A percentile compares a stretch with the other conserved stretches of the same genome.
These are phyloP conservation scores for Cryptococcus hybrid DNA, from an alignment of 1,284 basidiomycete genomes.

Conservation along the genomic window DNA sequence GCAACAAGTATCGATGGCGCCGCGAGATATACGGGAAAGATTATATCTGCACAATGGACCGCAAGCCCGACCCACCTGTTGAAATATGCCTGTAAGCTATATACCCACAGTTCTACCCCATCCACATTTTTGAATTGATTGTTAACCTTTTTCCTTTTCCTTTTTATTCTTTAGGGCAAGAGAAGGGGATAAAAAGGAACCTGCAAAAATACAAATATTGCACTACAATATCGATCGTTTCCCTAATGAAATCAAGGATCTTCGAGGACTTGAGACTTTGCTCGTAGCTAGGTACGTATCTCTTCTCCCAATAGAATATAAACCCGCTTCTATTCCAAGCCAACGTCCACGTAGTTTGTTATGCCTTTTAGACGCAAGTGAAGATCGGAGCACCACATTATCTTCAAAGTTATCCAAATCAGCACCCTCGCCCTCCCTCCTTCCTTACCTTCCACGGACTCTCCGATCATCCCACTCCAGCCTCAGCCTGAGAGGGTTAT, in stretches of 20 bases:
- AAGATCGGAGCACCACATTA: slow-evolving; percentile 10
- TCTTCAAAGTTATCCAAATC: background rate
- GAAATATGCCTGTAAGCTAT: slow-evolving; percentile 43
- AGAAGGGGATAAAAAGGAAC: slow-evolving; percentile 31
- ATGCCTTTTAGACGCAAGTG: slow-evolving; percentile 31
- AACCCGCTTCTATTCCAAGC: background rate
- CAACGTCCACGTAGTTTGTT: slow-evolving; percentile 12
- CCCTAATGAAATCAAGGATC: slow-evolving; percentile 41
- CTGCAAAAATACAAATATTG: slow-evolving; percentile 40
- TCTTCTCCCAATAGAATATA: background rate
- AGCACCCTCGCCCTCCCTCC: slow-evolving; percentile 2
- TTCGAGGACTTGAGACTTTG: slow-evolving; percentile 44
- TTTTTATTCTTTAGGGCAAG: slow-evolving; percentile 27
- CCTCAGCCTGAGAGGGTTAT: slow-evolving; percentile 18
- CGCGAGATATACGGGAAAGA: slow-evolving; percentile 41
- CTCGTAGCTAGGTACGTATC: slow-evolving; percentile 31
- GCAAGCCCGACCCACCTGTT: slow-evolving; percentile 46
- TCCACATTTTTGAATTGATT: background rate
- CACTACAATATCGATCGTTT: slow-evolving; percentile 51
- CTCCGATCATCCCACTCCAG: slow-evolving; percentile 1
- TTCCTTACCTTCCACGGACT: slow-evolving; percentile 1
- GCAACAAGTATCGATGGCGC: slow-evolving; percentile 46
- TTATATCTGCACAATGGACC: slow-evolving; percentile 44
- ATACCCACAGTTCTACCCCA: background rate
- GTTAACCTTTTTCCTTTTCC: too few relatives aligned